Evolutionary conservation across 148 eudicot species (phyloP).

Genomic region (Vaccinium corymbosum): DNA sequence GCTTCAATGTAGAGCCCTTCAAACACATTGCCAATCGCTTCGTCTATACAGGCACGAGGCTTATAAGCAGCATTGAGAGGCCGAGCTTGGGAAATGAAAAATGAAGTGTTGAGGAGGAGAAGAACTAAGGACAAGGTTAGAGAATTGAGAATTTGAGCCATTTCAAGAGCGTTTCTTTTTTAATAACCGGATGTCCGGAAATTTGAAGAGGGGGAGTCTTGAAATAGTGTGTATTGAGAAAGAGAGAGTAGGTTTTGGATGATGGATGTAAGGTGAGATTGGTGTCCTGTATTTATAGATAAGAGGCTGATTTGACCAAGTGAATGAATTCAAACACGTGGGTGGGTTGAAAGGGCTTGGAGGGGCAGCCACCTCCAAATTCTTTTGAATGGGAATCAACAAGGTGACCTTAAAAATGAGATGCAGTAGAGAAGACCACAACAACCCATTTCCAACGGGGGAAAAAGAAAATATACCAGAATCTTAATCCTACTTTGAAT

Average conservation of each 20-base stretch:
- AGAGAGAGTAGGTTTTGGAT: background rate
- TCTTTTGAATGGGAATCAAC: background rate
- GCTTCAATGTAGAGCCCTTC: constrained; percentile 18
- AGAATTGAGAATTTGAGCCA: constrained; percentile 15
- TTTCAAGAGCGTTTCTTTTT: background rate
- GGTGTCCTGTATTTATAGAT: constrained; percentile 11
- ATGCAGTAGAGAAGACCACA: background rate
- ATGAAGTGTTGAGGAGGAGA: constrained; percentile 1
- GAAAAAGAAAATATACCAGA: background rate
- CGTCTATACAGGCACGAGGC: background rate
- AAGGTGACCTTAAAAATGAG: background rate
- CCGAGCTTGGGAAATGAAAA: constrained; percentile 15
- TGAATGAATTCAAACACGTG: constrained; percentile 11
- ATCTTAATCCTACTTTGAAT: background rate
- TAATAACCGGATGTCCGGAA: too few species aligned
- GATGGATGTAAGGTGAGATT: background rate
- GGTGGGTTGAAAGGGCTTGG: constrained; percentile 1
- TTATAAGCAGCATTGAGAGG: constrained; percentile 13
- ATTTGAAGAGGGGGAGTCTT: background rate
- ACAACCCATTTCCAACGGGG: background rate
- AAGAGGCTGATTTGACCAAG: background rate
- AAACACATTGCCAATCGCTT: constrained; percentile 13
- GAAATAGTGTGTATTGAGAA: background rate
- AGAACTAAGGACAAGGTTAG: constrained; percentile 3
- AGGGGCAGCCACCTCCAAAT: background rate